Evolutionary conservation across 768 basidiomycete species (phyloP).

Genomic region (Lactarius indigo): DNA sequence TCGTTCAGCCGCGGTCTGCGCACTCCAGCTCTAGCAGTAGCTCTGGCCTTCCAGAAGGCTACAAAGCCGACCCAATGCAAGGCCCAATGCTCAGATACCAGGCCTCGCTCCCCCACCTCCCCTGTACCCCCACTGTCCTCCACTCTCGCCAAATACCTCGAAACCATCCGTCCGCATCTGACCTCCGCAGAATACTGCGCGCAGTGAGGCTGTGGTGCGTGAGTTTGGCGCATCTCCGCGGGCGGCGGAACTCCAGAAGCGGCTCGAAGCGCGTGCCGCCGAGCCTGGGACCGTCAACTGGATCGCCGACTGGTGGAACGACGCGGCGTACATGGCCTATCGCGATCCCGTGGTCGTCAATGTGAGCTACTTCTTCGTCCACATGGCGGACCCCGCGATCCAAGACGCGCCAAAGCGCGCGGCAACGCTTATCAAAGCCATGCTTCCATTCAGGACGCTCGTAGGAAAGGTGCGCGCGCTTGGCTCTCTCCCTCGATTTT

Average conservation of each 20-base stretch:
- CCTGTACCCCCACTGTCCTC: constrained; percentile 84
- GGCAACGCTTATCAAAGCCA: constrained; percentile 78
- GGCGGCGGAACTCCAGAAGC: constrained; percentile 67
- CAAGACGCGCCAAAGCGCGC: constrained; percentile 66
- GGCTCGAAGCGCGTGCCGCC: constrained; percentile 72
- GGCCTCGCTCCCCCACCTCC: constrained; percentile 68
- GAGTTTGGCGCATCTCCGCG: constrained; percentile 68
- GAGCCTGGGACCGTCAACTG: constrained; percentile 63
- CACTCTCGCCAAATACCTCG: constrained; percentile 86
- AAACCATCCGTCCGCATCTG: constrained; percentile 75
- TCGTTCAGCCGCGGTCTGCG: background rate
- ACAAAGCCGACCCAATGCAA: constrained; percentile 52
- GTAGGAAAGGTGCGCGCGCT: constrained; percentile 64
- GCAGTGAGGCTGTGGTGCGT: constrained; percentile 55
- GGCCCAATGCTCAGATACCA: constrained; percentile 73
- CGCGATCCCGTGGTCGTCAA: constrained; percentile 88
- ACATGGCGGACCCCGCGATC: constrained; percentile 59
- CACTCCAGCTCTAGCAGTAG: constrained; percentile 3
- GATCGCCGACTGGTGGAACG: constrained; percentile 99
- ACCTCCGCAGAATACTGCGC: constrained; percentile 56
- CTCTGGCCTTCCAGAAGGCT: constrained; percentile 38
- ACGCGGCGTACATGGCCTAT: constrained; percentile 82
- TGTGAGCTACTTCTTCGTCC: constrained; percentile 94
- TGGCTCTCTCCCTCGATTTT: no score
- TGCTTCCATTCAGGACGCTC: constrained; percentile 79